Base-by-base conservation (phyloP, 2,329 filamentous ascomycete species). In the Colletotrichum musicola region DNA sequence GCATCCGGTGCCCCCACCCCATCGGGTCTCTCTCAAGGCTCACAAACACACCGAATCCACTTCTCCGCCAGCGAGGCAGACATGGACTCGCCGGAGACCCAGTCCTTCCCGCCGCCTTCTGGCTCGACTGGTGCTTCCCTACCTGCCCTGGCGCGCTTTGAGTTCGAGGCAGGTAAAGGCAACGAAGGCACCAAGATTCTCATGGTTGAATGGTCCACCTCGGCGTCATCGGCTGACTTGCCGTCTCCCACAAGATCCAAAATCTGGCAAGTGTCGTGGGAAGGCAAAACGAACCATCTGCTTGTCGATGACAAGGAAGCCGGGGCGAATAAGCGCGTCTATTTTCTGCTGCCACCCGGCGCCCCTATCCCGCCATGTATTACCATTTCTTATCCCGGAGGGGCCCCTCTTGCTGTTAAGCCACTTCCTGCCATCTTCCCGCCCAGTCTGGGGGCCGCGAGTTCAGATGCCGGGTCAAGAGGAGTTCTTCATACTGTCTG, bases 401-500 rank as follows among this genome's bases (percentile, higher is more conserved):
- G 71, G 75, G 65, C 53, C 78, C 69, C 68, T 73, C 84, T 89
- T 20, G 77, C 87, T 49, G 90, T 94, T 13, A 95, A 95, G 75
- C 93, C 94, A 1, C 83, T 97, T 58, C 94, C 94, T 0, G 94
- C 94, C 38, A 95, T 97, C 72, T 97, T 95, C 75, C 91, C 93
- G 1, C 89, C 91, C 0, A 91, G 92, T 68, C 83, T 97, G 25
- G 91, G 92, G 1, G 86, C 87, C 4, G 91, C 88, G 22, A 88
- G 88, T 13, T 85, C 88, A 25, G 84, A 89, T 18, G 88, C 90
- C 0, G 93, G 93, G 6, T 90, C 90, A 74, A 92, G 93, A 71
- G 94, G 94, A 1, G 93, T 97, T 2, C 81, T 97, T 68, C 95
- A 97, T 77, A 97, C 93, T 2, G 89, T 95, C 66, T 98, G 95